Evolutionary conservation across 805 yeast genomes (phyloP), one percentile per base, ranked within the genome.

Genomic region (Cyberlindnera euphorbiae): DNA sequence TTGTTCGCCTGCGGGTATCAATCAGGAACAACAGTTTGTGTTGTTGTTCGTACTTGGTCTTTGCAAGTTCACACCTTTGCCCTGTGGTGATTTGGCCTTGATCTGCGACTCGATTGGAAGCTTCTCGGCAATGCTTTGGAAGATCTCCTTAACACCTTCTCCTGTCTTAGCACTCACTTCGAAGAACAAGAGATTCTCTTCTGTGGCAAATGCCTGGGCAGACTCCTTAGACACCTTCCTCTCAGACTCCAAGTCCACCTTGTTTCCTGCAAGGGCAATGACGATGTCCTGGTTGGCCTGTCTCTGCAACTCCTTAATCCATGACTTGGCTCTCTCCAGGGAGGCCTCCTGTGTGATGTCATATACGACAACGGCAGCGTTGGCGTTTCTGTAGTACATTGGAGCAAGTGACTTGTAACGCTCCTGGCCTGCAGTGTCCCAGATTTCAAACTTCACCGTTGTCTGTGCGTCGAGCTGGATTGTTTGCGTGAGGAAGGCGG

Each of bases 341-440:
- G 87, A 79, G 0, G 77, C 64, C 26, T 71, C 72, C 45, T 75
- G 77, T 2, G 89, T 80, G 36, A 83, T 75, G 55, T 83, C 94
- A 53, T 77, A 83, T 3, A 82, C 90, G 13, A 85, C 81, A 27
- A 83, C 60, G 0, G 94, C 93, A 24, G 86, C 82, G 57, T 83
- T 82, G 18, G 89, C 83, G 52, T 81, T 81, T 47, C 94, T 59
- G 57, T 83, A 83, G 60, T 83, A 83, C 88, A 83, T 83, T 21
- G 90, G 88, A 4, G 90, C 85, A 46, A 83, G 63, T 0, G 86
- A 77, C 44, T 82, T 71, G 52, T 82, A 83, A 38, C 94, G 62
- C 51, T 83, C 93, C 56, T 83, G 93, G 6, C 94, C 93, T 0
- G 90, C 89, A 2, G 90, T 82, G 54, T 83, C 94, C 94, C 93